These are phyloP conservation scores for Gaultheria prostrata DNA, from an alignment of 148 eudicot genomes.

Conservation along the genomic window DNA sequence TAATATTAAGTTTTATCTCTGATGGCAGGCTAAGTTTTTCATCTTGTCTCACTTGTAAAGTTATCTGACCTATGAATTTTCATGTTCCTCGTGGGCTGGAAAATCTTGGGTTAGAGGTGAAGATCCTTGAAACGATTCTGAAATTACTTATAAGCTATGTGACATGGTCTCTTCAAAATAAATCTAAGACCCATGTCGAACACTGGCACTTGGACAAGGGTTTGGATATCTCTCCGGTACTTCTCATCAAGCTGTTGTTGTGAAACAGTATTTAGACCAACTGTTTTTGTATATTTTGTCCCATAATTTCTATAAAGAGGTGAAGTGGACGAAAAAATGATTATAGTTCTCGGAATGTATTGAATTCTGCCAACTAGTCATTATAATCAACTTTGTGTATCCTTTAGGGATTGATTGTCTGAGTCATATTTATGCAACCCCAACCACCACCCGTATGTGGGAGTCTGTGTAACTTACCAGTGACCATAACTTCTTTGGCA, in stretches of 20 bases:
- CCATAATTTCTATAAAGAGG: neutral
- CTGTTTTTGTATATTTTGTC: neutral
- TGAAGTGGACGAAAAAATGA: neutral
- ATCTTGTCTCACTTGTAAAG: slow-evolving; percentile 3
- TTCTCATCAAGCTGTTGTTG: neutral
- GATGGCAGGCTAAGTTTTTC: neutral
- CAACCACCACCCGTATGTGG: neutral
- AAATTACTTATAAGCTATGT: neutral
- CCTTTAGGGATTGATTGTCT: neutral
- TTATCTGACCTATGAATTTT: neutral
- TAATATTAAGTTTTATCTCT: neutral
- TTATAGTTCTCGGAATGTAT: neutral
- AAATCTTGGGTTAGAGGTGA: neutral
- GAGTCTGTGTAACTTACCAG: neutral
- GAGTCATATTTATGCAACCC: neutral
- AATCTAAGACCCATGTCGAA: neutral
- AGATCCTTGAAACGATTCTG: neutral
- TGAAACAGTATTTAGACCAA: neutral
- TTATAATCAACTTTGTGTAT: neutral
- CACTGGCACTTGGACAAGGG: neutral
- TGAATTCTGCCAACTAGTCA: neutral
- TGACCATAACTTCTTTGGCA: neutral
- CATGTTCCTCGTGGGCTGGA: neutral
- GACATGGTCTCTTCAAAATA: neutral
- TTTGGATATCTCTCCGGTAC: neutral